These are phyloP conservation scores for Termitomyces eurrhizus DNA, from an alignment of 768 basidiomycete genomes.

Conservation along the genomic window DNA sequence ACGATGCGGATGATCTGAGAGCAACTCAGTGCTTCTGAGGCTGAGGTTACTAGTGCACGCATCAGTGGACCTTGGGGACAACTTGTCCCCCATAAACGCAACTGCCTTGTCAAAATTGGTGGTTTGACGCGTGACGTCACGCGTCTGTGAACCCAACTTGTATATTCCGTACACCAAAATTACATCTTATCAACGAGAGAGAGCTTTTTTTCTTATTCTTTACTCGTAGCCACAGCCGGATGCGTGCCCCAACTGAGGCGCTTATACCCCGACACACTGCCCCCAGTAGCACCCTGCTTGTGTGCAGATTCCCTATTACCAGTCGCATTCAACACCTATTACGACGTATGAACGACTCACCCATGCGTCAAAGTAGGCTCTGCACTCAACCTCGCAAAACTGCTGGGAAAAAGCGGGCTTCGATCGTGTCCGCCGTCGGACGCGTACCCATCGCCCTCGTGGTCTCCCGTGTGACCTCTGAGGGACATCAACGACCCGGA, in stretches of 20 bases:
- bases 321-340: not conserved
- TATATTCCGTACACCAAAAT: no score
- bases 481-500: conserved; percentile 19
- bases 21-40: no score
- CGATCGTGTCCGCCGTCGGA: conserved; percentile 38
- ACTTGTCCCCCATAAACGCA: no score
- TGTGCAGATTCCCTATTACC: conserved; percentile 17
- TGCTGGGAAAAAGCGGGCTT: conserved; percentile 78
- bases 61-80: no score
- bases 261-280: conserved; percentile 12
- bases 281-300: conserved; percentile 15
- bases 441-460: conserved; percentile 31
- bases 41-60: no score
- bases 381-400: conserved; percentile 63
- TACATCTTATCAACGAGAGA: not conserved
- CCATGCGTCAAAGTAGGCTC: not conserved
- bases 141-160: no score
- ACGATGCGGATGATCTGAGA: no score
- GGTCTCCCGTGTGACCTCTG: conserved; percentile 9
- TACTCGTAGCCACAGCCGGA: not conserved
- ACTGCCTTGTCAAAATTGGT: no score
- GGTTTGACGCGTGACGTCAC: no score
- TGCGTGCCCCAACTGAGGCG: conserved; percentile 16
- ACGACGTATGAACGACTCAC: not conserved
- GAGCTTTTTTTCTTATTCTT: no score